These are phyloP conservation scores for Cucumis hystrix DNA, from an alignment of 306 rosid genomes.

Conservation along the genomic window DNA sequence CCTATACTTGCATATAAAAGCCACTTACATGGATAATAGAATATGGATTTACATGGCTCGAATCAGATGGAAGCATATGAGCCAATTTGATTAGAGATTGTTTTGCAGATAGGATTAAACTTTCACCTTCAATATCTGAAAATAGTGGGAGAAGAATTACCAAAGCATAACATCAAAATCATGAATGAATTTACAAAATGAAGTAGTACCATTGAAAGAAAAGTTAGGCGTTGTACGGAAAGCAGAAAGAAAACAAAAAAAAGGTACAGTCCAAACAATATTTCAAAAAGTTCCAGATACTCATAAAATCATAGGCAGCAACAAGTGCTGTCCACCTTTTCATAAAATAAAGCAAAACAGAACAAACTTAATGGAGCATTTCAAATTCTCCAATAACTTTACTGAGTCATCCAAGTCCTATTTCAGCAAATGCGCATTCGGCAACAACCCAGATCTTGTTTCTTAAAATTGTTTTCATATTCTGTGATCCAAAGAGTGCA, in stretches of 20 bases:
- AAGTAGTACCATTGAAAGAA: not conserved
- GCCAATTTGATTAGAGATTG: slow-evolving; percentile 55
- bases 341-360: not conserved
- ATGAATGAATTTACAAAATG: not conserved
- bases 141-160: not conserved
- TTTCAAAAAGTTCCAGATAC: not conserved
- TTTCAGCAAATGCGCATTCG: too few relatives aligned
- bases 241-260: not conserved
- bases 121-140: slow-evolving; percentile 52
- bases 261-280: not conserved
- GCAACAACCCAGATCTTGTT: too few relatives aligned
- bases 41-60: slow-evolving; percentile 51
- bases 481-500: too few relatives aligned
- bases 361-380: not conserved
- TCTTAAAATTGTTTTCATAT: too few relatives aligned
- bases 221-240: not conserved
- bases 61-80: slow-evolving; percentile 56
- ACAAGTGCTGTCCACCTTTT: not conserved
- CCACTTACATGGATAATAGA: slow-evolving; percentile 68
- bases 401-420: not conserved
- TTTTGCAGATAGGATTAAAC: slow-evolving; percentile 71
- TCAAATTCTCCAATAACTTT: not conserved
- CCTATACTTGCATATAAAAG: not conserved
- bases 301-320: not conserved
- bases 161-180: not conserved